phyloP scores from a whole-genome alignment of 257 asterid species.

The Lantana camara region DNA sequence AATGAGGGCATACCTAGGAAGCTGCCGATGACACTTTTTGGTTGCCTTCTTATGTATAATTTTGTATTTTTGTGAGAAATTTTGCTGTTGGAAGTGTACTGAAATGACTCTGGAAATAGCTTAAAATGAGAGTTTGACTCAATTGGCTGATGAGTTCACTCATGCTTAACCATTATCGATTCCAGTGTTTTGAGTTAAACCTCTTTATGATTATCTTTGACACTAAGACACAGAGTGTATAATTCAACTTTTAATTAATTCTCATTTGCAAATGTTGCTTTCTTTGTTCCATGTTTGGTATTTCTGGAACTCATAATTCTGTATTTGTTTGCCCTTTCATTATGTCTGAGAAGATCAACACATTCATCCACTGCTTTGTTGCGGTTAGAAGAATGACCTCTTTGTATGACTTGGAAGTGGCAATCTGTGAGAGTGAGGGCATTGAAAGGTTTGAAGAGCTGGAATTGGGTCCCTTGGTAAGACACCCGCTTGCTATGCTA shows the following conservation, averaged over 20 bases:
- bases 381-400: conserved; percentile 80
- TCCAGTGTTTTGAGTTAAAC: neutral
- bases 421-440: conserved; percentile 82
- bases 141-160: too few species aligned
- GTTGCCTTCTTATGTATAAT: too few species aligned
- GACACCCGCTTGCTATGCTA: conserved; percentile 72
- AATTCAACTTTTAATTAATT: neutral
- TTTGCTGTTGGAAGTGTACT: too few species aligned
- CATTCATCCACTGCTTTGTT: conserved; percentile 91
- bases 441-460: conserved; percentile 75
- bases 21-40: too few species aligned
- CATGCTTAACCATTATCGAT: too few species aligned
- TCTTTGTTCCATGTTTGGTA: neutral
- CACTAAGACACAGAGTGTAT: neutral
- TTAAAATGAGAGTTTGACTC: too few species aligned
- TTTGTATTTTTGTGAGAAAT: too few species aligned
- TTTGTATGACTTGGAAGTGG: conserved; percentile 78
- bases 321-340: conserved; percentile 15
- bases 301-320: conserved; percentile 19
- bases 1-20: too few species aligned
- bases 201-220: neutral
- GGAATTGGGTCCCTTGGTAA: conserved; percentile 87
- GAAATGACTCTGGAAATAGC: too few species aligned
- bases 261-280: neutral
- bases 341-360: conserved; percentile 53